A percentile compares a stretch with the other conserved stretches of the same genome.
These are phyloP conservation scores for Myxozyma nipponensis DNA, from an alignment of 805 yeast species.

Conservation along the genomic window DNA sequence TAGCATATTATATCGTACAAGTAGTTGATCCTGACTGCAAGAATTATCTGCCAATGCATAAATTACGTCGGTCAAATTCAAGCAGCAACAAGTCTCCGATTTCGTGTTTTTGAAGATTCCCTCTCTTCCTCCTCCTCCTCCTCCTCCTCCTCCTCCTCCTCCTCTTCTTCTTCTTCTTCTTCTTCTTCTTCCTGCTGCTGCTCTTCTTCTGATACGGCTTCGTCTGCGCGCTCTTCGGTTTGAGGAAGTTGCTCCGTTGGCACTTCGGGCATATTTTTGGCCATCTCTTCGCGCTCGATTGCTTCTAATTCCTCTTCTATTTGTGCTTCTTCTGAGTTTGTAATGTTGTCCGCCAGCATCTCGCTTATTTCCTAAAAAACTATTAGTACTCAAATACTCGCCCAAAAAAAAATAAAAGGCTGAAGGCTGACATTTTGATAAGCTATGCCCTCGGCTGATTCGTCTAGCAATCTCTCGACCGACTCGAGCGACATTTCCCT, in stretches of 20 bases:
- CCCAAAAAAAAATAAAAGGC: conserved; percentile 2
- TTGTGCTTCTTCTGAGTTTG: conserved; percentile 39
- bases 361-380: conserved; percentile 37
- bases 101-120: not conserved
- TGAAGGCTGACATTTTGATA: conserved; percentile 57
- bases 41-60: no score
- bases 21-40: no score
- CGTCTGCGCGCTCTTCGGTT: no score
- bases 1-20: not conserved
- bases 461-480: conserved; percentile 81
- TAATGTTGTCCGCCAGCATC: conserved; percentile 38
- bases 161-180: conserved; percentile 27
- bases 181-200: conserved; percentile 27
- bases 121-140: conserved; percentile 22
- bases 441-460: conserved; percentile 71
- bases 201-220: conserved; percentile 28
- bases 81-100: not conserved
- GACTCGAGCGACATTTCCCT: conserved; percentile 70
- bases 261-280: conserved; percentile 14
- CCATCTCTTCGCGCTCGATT: conserved; percentile 33
- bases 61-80: not conserved
- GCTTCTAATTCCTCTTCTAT: conserved; percentile 33
- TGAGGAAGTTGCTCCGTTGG: conserved; percentile 11
- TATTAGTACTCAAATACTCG: no score
- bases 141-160: conserved; percentile 24